Base-by-base conservation (phyloP, 768 basidiomycete species). In the Trametopsis cervina region DNA sequence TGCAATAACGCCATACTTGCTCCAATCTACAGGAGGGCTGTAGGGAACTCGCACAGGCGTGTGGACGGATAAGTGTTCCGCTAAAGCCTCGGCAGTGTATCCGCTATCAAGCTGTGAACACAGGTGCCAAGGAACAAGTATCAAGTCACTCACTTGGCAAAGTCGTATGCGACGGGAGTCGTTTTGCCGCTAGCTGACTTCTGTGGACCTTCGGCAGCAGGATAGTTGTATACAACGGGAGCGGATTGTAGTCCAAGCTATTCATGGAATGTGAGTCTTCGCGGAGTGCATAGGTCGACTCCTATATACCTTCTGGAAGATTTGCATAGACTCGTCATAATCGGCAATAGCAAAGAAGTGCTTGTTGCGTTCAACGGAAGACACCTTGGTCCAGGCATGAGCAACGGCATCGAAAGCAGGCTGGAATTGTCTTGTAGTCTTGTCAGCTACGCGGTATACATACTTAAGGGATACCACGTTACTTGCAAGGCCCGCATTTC, bases 341-440 rank as follows among this genome's bases (percentile, higher is more conserved):
- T 99, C 96, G 24, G 91, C 64, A 11, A 83, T 84, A 7, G 82
- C 96, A 60, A 98, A 99, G 78, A 97, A 94, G 65, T 97, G 94
- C 47, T 73, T 70, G 63, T 89, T 75, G 36, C 84, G 77, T n/a
- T 85, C 67, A 18, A 70, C 71, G 47, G 74, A 57, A 6, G 86
- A 66, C 7, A 76, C 74, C 12, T 71, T 72, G 3, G 76, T 62
- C 93, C 93, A 97, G n/a, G 89, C 81, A 57, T 81, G 81, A 27
- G 89, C 86, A 11, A 95, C 84, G 2, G 80, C 69, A n/a, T 74
- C 74, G 77, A 82, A 96, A 4, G 82, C 73, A 5, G 94, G 91
- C 42, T 87, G 78, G 60, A 97, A 95, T 56, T 88, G 79, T 63
- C 92, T 95, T 63, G 42, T 20, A 12, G n/a, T 49, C 10, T 40